Base-by-base conservation (phyloP, 2,329 filamentous ascomycete species). In the Sarocladiaceae sp. region DNA sequence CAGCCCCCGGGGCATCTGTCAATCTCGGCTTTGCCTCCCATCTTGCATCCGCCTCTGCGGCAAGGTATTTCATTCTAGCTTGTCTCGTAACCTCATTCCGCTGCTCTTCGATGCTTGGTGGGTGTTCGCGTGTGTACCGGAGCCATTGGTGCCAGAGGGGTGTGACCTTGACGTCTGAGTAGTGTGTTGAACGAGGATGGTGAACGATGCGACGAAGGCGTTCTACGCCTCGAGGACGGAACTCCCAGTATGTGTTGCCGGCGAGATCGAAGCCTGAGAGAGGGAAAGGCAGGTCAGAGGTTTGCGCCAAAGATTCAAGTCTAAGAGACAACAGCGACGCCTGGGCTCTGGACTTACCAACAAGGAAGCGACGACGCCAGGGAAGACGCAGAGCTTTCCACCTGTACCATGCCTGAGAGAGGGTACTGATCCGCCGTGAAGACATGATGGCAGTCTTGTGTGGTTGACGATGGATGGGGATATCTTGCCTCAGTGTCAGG, bases 101-200 rank as follows among this genome's bases (percentile, higher is more conserved):
- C 59, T 83, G 78, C 58, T 85, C 81, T 1, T 63, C 60, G 10
- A 83, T 59, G 2, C 66, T 72, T 1, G 81, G 81, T 2, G 80
- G 66, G 0, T 71, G 58, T 2, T 56, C 48, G 16, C 81, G 74
- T 35, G 73, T 76, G 58, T 83, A 70, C 13, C 81, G 76, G 40
- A 85, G 68, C 81, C 81, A 85, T 55, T 83, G 80, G 61, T 83
- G 80, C 81, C 81, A 85, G 50, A 72, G 69, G 10, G 81, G 80
- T 43, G 73, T 66, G 48, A 83, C 78, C 45, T 62, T 62, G 44
- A 83, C 71, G 26, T 76, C 70, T 53, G 69, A 74, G 54, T 69
- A 67, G 58, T 78, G 76, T 3, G 72, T 70, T 33, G 65, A 65
- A 40, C 67, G 62, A 10, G 78, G 77, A 60, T 77, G 80, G 53